These are phyloP conservation scores for Lipomyces kockii DNA, from an alignment of 805 yeast genomes.

Conservation along the genomic window DNA sequence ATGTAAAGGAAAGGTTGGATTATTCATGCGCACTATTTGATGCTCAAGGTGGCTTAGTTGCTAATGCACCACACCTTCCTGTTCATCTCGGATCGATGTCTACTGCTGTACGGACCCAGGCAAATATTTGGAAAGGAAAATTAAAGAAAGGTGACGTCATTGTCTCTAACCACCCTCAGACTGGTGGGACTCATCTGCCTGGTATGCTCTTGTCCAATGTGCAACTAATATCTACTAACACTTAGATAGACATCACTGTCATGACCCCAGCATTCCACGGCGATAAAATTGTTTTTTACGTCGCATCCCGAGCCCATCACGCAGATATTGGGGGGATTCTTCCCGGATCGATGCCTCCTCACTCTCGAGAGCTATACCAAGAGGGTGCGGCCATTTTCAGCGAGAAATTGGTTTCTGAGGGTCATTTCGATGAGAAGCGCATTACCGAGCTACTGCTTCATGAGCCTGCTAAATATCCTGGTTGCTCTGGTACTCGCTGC, in stretches of 20 bases:
- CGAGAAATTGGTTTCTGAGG: slow-evolving; percentile 71
- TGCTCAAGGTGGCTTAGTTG: slow-evolving; percentile 74
- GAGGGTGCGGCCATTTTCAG: slow-evolving; percentile 91
- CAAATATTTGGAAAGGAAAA: slow-evolving; percentile 65
- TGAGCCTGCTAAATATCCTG: slow-evolving; percentile 80
- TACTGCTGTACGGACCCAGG: slow-evolving; percentile 72
- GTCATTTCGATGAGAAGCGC: slow-evolving; percentile 74
- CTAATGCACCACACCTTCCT: slow-evolving; percentile 88
- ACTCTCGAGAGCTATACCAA: slow-evolving; percentile 79
- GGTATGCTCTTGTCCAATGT: slow-evolving; percentile 14
- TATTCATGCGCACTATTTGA: slow-evolving; percentile 85
- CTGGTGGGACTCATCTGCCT: slow-evolving; percentile 87
- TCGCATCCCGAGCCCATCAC: slow-evolving; percentile 94
- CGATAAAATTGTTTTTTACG: slow-evolving; percentile 72
- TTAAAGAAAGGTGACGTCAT: slow-evolving; percentile 74
- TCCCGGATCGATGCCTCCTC: slow-evolving; percentile 96
- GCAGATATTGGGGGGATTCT: slow-evolving; percentile 92
- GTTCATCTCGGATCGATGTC: slow-evolving; percentile 89
- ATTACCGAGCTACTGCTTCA: slow-evolving; percentile 64
- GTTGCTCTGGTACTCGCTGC: slow-evolving; percentile 88
- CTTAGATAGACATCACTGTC: slow-evolving; percentile 82
- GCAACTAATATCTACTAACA: not conserved
- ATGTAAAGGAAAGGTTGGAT: slow-evolving; percentile 81
- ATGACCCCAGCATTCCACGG: slow-evolving; percentile 79
- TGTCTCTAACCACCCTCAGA: slow-evolving; percentile 78